Percentiles rank a stretch among this genome's conserved stretches.
phyloP scores from a whole-genome alignment of 805 yeast species.

The Clavispora phyllophila region DNA sequence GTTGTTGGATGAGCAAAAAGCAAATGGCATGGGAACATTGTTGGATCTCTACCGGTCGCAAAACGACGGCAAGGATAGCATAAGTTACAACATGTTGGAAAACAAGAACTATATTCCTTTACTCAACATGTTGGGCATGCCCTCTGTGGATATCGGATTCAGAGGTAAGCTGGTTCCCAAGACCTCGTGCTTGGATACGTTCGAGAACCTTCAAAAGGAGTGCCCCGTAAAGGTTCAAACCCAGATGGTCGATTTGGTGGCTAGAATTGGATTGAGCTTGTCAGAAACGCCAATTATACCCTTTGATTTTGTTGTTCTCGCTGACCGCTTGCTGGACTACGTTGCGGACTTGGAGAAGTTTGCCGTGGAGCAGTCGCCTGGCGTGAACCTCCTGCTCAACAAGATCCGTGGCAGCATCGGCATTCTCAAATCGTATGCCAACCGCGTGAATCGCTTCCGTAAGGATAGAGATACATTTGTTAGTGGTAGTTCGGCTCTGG shows the following conservation, averaged over 20 bases:
- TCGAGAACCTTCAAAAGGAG: conserved; percentile 53
- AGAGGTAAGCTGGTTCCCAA: conserved; percentile 36
- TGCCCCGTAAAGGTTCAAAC: conserved; percentile 51
- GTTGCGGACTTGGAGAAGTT: conserved; percentile 44
- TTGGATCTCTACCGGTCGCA: conserved; percentile 24
- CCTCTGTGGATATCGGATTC: conserved; percentile 59
- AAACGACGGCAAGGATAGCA: conserved; percentile 18
- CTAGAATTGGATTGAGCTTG: conserved; percentile 50
- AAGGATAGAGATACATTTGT: conserved; percentile 26
- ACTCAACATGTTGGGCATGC: conserved; percentile 58
- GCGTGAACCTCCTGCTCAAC: conserved; percentile 17
- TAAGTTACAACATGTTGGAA: conserved; percentile 31
- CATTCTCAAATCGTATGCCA: conserved; percentile 32
- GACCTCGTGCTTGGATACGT: conserved; percentile 60
- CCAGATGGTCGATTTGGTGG: conserved; percentile 51
- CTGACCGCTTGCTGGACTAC: conserved; percentile 39
- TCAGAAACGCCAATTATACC: conserved; percentile 78
- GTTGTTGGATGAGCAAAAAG: conserved; percentile 4
- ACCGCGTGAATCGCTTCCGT: conserved; percentile 47
- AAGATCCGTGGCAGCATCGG: conserved; percentile 21
- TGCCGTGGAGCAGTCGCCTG: conserved; percentile 14
- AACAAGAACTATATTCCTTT: conserved; percentile 69
- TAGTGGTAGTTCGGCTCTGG: conserved; percentile 44
- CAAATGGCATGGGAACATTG: conserved; percentile 13
- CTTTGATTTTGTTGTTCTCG: conserved; percentile 48